These are phyloP conservation scores for Alisma plantagoaquatica DNA, from an alignment of 106 monocot species.

Conservation along the genomic window DNA sequence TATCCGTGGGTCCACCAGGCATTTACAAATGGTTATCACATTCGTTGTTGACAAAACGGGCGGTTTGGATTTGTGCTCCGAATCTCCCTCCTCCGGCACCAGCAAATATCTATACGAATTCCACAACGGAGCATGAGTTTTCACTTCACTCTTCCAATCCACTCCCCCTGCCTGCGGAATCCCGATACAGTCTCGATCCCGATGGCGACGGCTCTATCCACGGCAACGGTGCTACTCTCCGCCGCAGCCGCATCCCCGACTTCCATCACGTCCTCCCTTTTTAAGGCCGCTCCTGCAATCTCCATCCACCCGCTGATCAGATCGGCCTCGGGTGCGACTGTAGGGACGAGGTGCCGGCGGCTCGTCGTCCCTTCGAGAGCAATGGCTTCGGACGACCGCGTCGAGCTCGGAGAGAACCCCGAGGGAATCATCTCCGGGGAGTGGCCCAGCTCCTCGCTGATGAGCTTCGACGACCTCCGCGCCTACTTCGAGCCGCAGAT, in stretches of 20 bases:
- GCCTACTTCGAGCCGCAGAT: constrained; percentile 51
- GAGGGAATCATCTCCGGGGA: constrained; percentile 67
- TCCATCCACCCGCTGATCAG: not conserved
- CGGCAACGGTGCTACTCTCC: too few relatives aligned
- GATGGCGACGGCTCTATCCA: too few relatives aligned
- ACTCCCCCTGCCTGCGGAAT: too few relatives aligned
- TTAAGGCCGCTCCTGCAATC: not conserved
- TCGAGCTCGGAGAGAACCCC: constrained; percentile 57
- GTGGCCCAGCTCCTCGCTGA: constrained; percentile 66
- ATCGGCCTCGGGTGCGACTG: not conserved
- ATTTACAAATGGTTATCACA: too few relatives aligned
- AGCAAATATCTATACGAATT: too few relatives aligned
- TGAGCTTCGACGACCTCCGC: constrained; percentile 60
- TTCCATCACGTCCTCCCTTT: not conserved
- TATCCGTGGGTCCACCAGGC: too few relatives aligned
- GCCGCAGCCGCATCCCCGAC: not conserved
- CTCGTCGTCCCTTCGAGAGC: constrained; percentile 14
- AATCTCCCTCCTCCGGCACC: too few relatives aligned
- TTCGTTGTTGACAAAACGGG: too few relatives aligned
- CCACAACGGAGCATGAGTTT: too few relatives aligned
- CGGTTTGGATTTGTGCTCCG: too few relatives aligned
- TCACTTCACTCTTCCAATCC: too few relatives aligned
- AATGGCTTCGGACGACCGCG: constrained; percentile 18
- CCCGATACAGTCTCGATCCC: too few relatives aligned
- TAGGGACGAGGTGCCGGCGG: not conserved